These are phyloP conservation scores for Botrytis aclada DNA, from an alignment of 2,329 filamentous ascomycete genomes.

Conservation along the genomic window DNA sequence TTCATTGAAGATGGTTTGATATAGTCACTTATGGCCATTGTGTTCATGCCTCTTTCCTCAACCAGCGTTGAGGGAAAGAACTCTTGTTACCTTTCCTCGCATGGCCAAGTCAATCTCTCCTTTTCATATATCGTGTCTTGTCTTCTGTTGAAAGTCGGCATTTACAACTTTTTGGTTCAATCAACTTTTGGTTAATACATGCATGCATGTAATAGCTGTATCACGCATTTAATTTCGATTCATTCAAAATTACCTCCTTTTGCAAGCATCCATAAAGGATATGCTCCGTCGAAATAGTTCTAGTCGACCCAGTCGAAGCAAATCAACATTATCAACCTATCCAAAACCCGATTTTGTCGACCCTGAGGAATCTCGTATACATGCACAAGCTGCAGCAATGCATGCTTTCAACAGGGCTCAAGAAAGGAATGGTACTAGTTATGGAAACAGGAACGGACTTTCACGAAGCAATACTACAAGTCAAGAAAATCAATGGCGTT, in stretches of 20 bases:
- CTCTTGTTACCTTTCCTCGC: background rate
- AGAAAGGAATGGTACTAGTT: constrained; percentile 41
- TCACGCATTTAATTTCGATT: constrained; percentile 35
- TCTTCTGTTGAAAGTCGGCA: constrained; percentile 15
- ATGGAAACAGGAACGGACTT: constrained; percentile 36
- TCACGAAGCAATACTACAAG: constrained; percentile 23
- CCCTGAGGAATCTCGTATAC: constrained; percentile 49
- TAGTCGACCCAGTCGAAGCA: constrained; percentile 48
- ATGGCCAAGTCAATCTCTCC: constrained; percentile 37
- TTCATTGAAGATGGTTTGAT: background rate
- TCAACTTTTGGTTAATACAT: constrained; percentile 37
- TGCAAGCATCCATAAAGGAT: constrained; percentile 25
- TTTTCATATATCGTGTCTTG: constrained; percentile 37
- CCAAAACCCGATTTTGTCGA: constrained; percentile 50
- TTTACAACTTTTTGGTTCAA: constrained; percentile 19
- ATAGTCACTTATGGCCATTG: background rate
- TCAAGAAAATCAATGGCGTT: constrained; percentile 16
- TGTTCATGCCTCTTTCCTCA: constrained; percentile 15
- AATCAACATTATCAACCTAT: constrained; percentile 51
- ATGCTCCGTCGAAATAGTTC: constrained; percentile 44
- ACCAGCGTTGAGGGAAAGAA: constrained; percentile 11
- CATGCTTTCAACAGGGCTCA: constrained; percentile 57
- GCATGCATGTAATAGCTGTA: constrained; percentile 30
- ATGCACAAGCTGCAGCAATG: constrained; percentile 60
- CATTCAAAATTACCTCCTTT: constrained; percentile 29